Conservation (phyloP, 2,329 filamentous ascomycete genomes). For the Plenodomus biglobosus region DNA sequence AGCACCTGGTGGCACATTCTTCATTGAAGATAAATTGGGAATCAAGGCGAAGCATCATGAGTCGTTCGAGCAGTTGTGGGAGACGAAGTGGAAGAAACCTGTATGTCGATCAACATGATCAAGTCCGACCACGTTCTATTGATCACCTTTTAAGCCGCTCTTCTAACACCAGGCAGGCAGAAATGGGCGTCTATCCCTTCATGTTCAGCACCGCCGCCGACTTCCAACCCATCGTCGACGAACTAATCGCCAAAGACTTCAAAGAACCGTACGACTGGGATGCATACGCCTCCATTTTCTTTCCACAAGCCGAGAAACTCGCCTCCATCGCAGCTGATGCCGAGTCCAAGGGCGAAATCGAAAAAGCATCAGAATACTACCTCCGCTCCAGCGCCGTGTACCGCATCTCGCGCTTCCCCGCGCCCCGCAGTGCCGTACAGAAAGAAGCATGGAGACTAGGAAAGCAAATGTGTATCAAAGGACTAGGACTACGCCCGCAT, state of each 20-base stretch:
- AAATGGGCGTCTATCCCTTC: constrained; percentile 70
- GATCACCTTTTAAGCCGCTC: too few relatives aligned
- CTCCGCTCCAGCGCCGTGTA: constrained; percentile 62
- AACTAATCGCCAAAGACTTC: constrained; percentile 62
- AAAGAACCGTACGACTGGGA: constrained; percentile 66
- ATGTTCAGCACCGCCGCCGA: constrained; percentile 70
- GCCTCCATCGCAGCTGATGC: constrained; percentile 56
- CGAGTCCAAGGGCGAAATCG: constrained; percentile 51
- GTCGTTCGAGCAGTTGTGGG: constrained; percentile 59
- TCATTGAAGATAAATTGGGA: constrained; percentile 51
- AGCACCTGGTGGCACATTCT: constrained; percentile 46
- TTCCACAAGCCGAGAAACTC: constrained; percentile 63
- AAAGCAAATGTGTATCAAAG: constrained; percentile 65
- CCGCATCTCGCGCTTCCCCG: constrained; percentile 71
- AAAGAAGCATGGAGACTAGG: constrained; percentile 66
- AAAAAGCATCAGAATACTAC: constrained; percentile 63
- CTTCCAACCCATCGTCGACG: constrained; percentile 68
- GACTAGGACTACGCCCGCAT: constrained; percentile 47
- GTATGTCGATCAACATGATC: constrained; percentile 52
- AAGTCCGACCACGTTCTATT: too few relatives aligned
- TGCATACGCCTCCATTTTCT: constrained; percentile 63
- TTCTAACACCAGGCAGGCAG: constrained; percentile 29
- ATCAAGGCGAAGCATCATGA: constrained; percentile 51
- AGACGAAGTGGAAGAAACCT: constrained; percentile 73
- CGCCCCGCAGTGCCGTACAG: constrained; percentile 53